Base-by-base conservation (phyloP, 768 basidiomycete species). In the Boletus subcaerulescens region DNA sequence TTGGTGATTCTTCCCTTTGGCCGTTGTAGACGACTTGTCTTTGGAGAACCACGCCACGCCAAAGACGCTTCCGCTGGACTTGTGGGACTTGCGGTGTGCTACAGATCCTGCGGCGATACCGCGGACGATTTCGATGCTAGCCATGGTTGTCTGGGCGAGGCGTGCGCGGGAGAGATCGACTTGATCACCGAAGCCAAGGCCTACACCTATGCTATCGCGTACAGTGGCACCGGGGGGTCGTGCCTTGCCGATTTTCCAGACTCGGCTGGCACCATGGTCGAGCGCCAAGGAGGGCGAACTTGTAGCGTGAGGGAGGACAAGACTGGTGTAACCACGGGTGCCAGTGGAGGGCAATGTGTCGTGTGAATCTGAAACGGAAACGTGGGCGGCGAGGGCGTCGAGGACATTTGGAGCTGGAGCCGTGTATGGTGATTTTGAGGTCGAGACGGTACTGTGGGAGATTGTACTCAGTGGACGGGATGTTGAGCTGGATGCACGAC, bases 111-210 rank as follows among this genome's bases (percentile, higher is more conserved):
- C 51, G 63, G 78, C 53, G 63, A 76, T 53, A 53, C 89, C 89
- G 36, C 78, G 76, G 17, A 89, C 82, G 32, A 91, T 81, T 64
- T 91, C 89, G 40, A 96, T 84, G 48, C 84, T 91, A 15, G 89
- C 87, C 93, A 97, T 95, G 5, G 89, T 92, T 7, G 85, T 86
- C 66, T 91, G 89, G 8, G 92, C 93, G 12, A 91, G 73, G 4
- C 93, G 91, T 17, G 85, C 80, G 12, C 80, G 78, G 2, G 89
- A 85, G 41, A 93, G 74, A 70, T 96, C 91, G 15, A 93, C 72
- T 45, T 77, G 80, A 3, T 84, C 80, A 14, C 73, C 71, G 0
- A 71, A 44, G 5, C 69, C 71, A 18, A 71, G 63, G 35, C 71
- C 67, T 2, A 41, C 38, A 12, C 69, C 61, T 33, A 70, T 55